These are phyloP conservation scores for Grammothele lineata DNA, from an alignment of 768 basidiomycete genomes.

Conservation along the genomic window DNA sequence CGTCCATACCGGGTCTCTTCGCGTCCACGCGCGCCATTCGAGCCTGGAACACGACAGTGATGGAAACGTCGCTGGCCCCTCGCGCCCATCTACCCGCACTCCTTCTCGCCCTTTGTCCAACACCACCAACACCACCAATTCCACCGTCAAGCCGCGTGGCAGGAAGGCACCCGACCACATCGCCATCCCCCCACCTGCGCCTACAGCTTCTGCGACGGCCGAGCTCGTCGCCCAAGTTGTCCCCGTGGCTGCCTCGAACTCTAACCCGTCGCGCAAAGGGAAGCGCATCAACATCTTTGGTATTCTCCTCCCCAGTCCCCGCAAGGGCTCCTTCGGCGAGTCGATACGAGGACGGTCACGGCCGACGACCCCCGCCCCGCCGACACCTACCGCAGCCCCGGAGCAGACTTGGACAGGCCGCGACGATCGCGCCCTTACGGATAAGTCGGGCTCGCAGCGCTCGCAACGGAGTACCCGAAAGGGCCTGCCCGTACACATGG, in stretches of 20 bases:
- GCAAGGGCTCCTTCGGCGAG: slow-evolving; percentile 20
- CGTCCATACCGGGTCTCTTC: slow-evolving; percentile 18
- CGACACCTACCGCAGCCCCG: slow-evolving; percentile 4
- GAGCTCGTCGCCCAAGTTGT: slow-evolving; percentile 22
- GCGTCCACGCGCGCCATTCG: slow-evolving; percentile 20
- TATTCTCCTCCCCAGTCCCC: slow-evolving; percentile 20
- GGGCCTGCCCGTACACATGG: slow-evolving; percentile 4
- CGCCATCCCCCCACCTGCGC: neutral
- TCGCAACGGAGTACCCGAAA: slow-evolving; percentile 14
- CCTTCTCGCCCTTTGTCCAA: slow-evolving; percentile 63
- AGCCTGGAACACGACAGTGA: slow-evolving; percentile 19
- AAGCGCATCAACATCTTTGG: slow-evolving; percentile 26
- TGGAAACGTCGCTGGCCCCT: slow-evolving; percentile 18
- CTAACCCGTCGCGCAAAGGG: slow-evolving; percentile 20
- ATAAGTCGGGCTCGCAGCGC: slow-evolving; percentile 13
- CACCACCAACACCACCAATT: slow-evolving; percentile 57
- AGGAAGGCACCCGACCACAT: slow-evolving; percentile 14
- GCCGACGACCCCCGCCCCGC: slow-evolving; percentile 11
- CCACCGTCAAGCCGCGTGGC: slow-evolving; percentile 48
- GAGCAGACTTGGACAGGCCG: slow-evolving; percentile 9
- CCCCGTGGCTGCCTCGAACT: no score
- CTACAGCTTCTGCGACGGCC: slow-evolving; percentile 6
- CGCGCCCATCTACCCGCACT: slow-evolving; percentile 45
- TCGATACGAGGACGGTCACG: slow-evolving; percentile 17
- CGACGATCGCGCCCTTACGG: slow-evolving; percentile 1